Conservation (phyloP, 805 yeast genomes). For the Pichia ethanolica region DNA sequence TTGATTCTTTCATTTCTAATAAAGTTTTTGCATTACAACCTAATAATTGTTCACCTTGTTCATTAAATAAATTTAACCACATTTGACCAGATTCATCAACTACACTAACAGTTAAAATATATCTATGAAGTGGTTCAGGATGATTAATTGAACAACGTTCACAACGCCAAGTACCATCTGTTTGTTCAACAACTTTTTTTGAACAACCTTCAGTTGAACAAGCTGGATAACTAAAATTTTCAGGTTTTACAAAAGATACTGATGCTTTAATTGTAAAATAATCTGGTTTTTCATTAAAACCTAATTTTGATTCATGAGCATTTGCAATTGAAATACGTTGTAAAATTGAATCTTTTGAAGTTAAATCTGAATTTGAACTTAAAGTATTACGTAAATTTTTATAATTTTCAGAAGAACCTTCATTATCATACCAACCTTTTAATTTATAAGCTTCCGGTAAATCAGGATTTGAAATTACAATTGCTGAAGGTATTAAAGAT, state of each 20-base stretch:
- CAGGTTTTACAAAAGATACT: slow-evolving; percentile 61
- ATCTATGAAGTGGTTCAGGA: slow-evolving; percentile 69
- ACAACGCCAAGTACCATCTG: slow-evolving; percentile 82
- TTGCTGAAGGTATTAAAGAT: slow-evolving; percentile 72
- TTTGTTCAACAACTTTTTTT: slow-evolving; percentile 71
- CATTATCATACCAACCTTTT: slow-evolving; percentile 92
- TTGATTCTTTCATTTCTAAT: slow-evolving; percentile 41
- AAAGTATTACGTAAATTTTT: slow-evolving; percentile 44
- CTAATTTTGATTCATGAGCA: slow-evolving; percentile 61
- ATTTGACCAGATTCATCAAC: slow-evolving; percentile 76
- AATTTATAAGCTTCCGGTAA: slow-evolving; percentile 78
- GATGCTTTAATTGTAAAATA: slow-evolving; percentile 71
- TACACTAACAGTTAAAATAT: slow-evolving; percentile 67
- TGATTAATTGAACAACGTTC: slow-evolving; percentile 77
- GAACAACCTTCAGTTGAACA: slow-evolving; percentile 73
- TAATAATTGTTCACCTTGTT: slow-evolving; percentile 63
- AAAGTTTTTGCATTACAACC: slow-evolving; percentile 57
- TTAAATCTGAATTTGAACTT: slow-evolving; percentile 28
- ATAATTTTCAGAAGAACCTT: slow-evolving; percentile 59
- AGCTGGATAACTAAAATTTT: slow-evolving; percentile 83
- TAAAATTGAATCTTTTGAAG: slow-evolving; percentile 34
- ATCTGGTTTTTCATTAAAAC: slow-evolving; percentile 72
- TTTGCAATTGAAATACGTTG: slow-evolving; percentile 61
- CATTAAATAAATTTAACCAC: slow-evolving; percentile 85
- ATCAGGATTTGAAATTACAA: slow-evolving; percentile 77